A percentile compares a stretch with the other conserved stretches of the same genome.
Evolutionary conservation across 169 alveolate species (phyloP).

Genomic region (Eimeria falciformis): DNA sequence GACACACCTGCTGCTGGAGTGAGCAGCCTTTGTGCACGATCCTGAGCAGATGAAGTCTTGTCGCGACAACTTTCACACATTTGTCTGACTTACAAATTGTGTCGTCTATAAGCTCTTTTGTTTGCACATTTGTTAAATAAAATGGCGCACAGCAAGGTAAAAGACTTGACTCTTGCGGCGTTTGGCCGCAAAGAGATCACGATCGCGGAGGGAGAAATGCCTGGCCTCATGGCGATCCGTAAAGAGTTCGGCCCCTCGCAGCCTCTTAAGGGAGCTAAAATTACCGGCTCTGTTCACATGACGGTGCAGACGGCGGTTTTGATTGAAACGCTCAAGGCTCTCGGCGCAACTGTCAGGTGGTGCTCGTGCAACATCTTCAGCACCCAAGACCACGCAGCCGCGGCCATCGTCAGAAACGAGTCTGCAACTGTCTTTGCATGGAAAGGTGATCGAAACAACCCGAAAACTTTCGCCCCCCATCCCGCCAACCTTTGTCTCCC

Average conservation of each 20-base stretch:
- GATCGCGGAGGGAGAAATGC: conserved; percentile 97
- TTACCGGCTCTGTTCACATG: conserved; percentile 98
- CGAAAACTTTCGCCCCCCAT: background rate
- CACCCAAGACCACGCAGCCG: conserved; percentile 99
- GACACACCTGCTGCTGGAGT: too few relatives aligned
- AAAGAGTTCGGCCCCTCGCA: conserved; percentile 91
- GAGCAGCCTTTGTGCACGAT: too few relatives aligned
- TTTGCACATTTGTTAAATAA: too few relatives aligned
- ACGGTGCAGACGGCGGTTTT: conserved; percentile 95
- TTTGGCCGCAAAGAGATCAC: conserved; percentile 96
- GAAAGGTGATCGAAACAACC: conserved; percentile 88
- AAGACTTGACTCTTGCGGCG: conserved; percentile 93
- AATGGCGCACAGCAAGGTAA: conserved; percentile 83
- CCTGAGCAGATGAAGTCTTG: too few relatives aligned
- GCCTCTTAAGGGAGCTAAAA: conserved; percentile 95
- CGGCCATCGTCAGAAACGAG: conserved; percentile 92
- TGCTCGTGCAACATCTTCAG: conserved; percentile 98
- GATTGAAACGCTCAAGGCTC: conserved; percentile 92
- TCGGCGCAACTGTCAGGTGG: conserved; percentile 99
- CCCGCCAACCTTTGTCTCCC: background rate
- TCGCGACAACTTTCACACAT: too few relatives aligned
- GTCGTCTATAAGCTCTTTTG: too few relatives aligned
- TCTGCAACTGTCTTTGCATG: conserved; percentile 97
- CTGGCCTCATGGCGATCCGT: conserved; percentile 96
- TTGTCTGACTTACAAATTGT: too few relatives aligned